These are phyloP conservation scores for Populus ilicifolia DNA, from an alignment of 345 rosid genomes.

Conservation along the genomic window DNA sequence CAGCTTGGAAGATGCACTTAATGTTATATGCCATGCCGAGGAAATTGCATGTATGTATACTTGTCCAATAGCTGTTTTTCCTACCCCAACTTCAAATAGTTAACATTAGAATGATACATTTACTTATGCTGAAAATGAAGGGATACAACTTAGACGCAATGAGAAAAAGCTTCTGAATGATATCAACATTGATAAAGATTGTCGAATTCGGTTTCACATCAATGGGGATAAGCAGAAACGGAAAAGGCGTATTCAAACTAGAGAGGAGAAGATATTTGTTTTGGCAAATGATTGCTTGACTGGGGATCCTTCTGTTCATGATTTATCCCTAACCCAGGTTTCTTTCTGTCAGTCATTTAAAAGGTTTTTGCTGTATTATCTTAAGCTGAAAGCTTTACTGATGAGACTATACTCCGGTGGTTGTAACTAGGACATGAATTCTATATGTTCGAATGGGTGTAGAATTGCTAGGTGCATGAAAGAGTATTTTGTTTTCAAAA, in stretches of 20 bases:
- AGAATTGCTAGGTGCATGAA: conserved; percentile 95
- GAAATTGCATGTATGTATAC: conserved; percentile 81
- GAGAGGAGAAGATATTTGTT: conserved; percentile 91
- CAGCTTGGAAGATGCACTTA: conserved; percentile 76
- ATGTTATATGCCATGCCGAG: conserved; percentile 71
- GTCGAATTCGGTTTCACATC: conserved; percentile 82
- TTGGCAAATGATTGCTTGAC: conserved; percentile 90
- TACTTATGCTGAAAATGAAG: conserved; percentile 42
- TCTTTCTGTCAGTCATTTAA: conserved; percentile 1
- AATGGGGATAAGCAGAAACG: conserved; percentile 75
- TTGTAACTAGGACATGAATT: conserved; percentile 71
- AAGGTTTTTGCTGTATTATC: neutral
- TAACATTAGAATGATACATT: conserved; percentile 2
- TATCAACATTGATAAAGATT: conserved; percentile 73
- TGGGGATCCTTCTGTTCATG: conserved; percentile 88
- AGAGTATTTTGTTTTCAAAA: conserved; percentile 79
- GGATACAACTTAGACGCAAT: conserved; percentile 97
- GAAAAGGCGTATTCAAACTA: conserved; percentile 85
- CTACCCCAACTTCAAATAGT: neutral
- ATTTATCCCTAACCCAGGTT: conserved; percentile 91
- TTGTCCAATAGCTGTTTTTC: conserved; percentile 7
- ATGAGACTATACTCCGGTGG: conserved; percentile 20
- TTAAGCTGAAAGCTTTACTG: conserved; percentile 19
- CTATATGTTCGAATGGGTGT: conserved; percentile 69
- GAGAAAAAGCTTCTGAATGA: conserved; percentile 94